phyloP scores from a whole-genome alignment of 2,329 filamentous ascomycete genomes.

The Fusarium sp. region DNA sequence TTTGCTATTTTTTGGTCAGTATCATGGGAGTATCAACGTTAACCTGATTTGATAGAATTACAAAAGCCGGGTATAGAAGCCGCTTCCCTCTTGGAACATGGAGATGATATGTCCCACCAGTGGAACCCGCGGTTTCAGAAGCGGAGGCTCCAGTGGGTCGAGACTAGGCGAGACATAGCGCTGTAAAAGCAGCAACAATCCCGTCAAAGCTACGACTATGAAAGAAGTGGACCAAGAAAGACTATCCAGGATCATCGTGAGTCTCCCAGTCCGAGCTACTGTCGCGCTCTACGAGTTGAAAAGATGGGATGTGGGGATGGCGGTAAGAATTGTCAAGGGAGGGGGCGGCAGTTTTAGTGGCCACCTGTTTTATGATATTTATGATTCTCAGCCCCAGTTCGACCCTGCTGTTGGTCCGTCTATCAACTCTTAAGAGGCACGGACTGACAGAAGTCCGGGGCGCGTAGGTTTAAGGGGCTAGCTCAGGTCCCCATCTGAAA shows the following conservation, averaged over 20 bases:
- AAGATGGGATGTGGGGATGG: neutral
- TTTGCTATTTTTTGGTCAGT: constrained; percentile 28
- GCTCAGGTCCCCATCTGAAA: too few relatives aligned
- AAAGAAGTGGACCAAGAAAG: neutral
- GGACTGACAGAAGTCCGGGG: too few relatives aligned
- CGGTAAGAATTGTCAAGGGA: neutral
- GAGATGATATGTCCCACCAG: constrained; percentile 38
- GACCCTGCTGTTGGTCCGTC: too few relatives aligned
- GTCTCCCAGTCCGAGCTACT: neutral
- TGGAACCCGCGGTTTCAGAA: constrained; percentile 28
- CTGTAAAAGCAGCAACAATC: neutral
- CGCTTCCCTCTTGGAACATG: constrained; percentile 21
- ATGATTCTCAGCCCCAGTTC: too few relatives aligned
- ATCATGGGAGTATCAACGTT: too few relatives aligned
- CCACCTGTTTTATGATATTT: too few relatives aligned
- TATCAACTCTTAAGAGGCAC: too few relatives aligned
- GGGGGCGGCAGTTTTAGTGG: too few relatives aligned
- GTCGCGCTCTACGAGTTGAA: neutral
- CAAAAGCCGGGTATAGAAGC: constrained; percentile 35
- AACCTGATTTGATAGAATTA: neutral
- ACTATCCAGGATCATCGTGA: constrained; percentile 14
- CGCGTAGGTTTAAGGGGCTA: too few relatives aligned
- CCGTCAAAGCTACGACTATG: neutral
- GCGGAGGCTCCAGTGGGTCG: constrained; percentile 26
- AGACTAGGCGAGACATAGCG: constrained; percentile 10